These are phyloP conservation scores for Calonectria honghensis DNA, from an alignment of 2,329 filamentous ascomycete species.

Conservation along the genomic window DNA sequence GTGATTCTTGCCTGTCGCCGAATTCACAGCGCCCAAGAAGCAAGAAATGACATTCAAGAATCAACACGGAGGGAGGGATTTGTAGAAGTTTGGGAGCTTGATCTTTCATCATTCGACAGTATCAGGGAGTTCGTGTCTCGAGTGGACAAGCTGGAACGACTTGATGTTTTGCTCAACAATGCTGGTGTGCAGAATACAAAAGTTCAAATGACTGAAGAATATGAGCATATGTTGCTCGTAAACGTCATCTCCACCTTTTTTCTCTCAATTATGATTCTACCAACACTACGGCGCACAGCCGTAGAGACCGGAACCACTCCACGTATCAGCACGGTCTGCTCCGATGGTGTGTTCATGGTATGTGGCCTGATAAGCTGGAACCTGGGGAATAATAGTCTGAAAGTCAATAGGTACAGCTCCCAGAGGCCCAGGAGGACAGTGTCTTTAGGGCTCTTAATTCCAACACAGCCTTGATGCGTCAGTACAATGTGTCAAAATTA, in stretches of 20 bases:
- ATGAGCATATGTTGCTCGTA: conserved; percentile 65
- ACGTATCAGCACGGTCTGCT: conserved; percentile 63
- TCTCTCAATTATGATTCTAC: conserved; percentile 65
- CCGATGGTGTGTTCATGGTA: conserved; percentile 56
- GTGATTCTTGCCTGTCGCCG: conserved; percentile 66
- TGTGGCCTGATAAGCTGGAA: not conserved
- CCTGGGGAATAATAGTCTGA: not conserved
- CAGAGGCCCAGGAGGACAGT: conserved; percentile 55
- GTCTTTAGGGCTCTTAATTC: conserved; percentile 60
- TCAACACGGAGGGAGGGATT: conserved; percentile 49
- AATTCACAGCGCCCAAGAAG: conserved; percentile 63
- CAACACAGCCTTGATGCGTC: conserved; percentile 45
- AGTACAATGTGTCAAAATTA: conserved; percentile 59
- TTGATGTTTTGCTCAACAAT: conserved; percentile 67
- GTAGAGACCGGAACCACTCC: conserved; percentile 58
- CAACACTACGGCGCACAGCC: conserved; percentile 62
- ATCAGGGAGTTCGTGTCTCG: conserved; percentile 60
- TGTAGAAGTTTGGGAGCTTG: conserved; percentile 67
- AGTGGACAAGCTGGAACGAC: conserved; percentile 58
- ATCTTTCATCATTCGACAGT: conserved; percentile 63
- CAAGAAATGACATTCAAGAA: conserved; percentile 60
- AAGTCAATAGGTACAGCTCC: conserved; percentile 57
- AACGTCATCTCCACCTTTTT: conserved; percentile 69
- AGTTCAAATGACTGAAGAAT: conserved; percentile 59
- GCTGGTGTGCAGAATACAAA: conserved; percentile 54